Conservation (phyloP, 305 asterid genomes). For the Ajuga reptans region DNA sequence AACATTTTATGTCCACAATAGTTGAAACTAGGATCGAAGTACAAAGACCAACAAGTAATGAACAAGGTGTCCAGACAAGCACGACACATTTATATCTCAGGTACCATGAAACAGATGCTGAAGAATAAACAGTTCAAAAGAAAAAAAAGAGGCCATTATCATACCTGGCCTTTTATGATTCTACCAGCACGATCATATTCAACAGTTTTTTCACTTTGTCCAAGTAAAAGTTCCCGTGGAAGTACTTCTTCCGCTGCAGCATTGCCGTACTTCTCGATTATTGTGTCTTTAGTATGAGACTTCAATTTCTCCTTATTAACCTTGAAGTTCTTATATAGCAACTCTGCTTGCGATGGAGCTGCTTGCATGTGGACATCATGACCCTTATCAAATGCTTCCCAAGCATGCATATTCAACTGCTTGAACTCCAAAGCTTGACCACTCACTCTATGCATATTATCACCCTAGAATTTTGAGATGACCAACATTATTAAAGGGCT, state of each 20-base stretch:
- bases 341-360: constrained; percentile 95
- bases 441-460: constrained; percentile 69
- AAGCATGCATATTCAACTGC: constrained; percentile 88
- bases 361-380: constrained; percentile 97
- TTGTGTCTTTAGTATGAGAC: constrained; percentile 68
- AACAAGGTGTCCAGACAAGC: no score
- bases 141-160: not conserved
- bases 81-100: no score
- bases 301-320: constrained; percentile 70
- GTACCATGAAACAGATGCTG: no score
- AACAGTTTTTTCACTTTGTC: constrained; percentile 81
- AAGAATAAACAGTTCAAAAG: no score
- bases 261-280: constrained; percentile 88
- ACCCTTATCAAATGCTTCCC: constrained; percentile 98
- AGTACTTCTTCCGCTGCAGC: constrained; percentile 77
- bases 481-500: no score
- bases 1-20: no score
- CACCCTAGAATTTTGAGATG: constrained; percentile 47
- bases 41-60: no score
- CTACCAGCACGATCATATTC: constrained; percentile 99
- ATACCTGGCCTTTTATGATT: constrained; percentile 93
- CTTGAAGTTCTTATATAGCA: constrained; percentile 64
- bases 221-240: constrained; percentile 80
- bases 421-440: constrained; percentile 97
- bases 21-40: no score